Base-by-base conservation (phyloP, 2,329 filamentous ascomycete genomes). In the Venturia effusa region DNA sequence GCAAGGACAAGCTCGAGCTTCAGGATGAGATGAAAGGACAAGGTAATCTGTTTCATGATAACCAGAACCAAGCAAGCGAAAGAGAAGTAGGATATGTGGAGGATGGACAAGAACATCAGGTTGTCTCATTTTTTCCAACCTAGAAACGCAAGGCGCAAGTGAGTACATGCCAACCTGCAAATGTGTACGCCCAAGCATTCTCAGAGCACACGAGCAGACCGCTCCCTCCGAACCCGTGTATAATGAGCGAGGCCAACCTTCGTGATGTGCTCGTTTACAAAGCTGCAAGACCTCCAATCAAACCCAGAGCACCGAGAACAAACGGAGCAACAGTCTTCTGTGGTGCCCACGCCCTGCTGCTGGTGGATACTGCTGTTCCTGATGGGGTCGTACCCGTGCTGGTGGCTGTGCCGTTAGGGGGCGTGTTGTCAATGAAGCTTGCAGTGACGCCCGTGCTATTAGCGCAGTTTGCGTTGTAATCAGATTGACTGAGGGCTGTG, bases 401-500 rank as follows among this genome's bases (percentile, higher is more conserved):
- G 39, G 66, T 69, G 24, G 64, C 63, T 4, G 72, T 74, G 40
- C 72, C 71, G 3, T 71, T 72, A 2, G 74, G 70, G 65, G 79
- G 78, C 2, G 71, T 73, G 39, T 73, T 70, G 4, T 74, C 70
- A 61, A 81, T 78, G 43, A 75, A 68, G 19, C 72, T 72, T 8
- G 81, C 78, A 4, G 76, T 77, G 55, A 89, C 76, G 40, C 81
- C 82, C 11, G 80, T 84, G 67, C 79, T 80, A 68, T 84, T 88
- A 67, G 75, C 76, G 80, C 87, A 90, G 64, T 80, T 74, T 48
- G 76, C 75, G 27, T 72, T 68, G 68, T 72, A 75, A 40, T 76
- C 76, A 32, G 76, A 71, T 19, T 81, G 77, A 10, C 76, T 72
- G 22, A 79, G 76, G 4, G 83, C 78, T 13, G 77, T 76, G 61